These are phyloP conservation scores for Thelonectria discophora DNA, from an alignment of 2,329 filamentous ascomycete species.

Conservation along the genomic window DNA sequence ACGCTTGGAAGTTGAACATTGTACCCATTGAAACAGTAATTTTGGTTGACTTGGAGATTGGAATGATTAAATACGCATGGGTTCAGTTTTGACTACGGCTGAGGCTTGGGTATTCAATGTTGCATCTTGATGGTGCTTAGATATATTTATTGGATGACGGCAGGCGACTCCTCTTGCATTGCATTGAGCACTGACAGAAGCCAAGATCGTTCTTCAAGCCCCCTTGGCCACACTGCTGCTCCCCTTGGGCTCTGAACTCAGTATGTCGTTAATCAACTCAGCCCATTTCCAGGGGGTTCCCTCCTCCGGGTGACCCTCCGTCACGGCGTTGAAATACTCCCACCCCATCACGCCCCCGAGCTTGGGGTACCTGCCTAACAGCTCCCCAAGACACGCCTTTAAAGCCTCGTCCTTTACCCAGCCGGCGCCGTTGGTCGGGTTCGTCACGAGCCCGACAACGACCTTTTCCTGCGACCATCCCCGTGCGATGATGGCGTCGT, in stretches of 20 bases:
- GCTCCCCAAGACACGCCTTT: slow-evolving; percentile 50
- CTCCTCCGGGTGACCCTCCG: slow-evolving; percentile 39
- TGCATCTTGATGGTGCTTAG: no score
- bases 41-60: no score
- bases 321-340: slow-evolving; percentile 86
- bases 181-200: neutral
- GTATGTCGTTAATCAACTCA: slow-evolving; percentile 41
- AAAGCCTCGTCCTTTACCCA: slow-evolving; percentile 57
- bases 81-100: no score
- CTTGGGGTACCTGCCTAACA: slow-evolving; percentile 61
- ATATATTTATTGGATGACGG: no score
- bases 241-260: slow-evolving; percentile 19
- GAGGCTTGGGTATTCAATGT: no score
- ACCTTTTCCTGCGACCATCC: slow-evolving; percentile 78
- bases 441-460: slow-evolving; percentile 81
- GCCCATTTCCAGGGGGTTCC: slow-evolving; percentile 79
- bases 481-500: slow-evolving; percentile 57
- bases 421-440: slow-evolving; percentile 70
- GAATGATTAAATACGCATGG: no score
- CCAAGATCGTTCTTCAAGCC: neutral
- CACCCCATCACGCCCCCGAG: slow-evolving; percentile 91
- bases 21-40: no score
- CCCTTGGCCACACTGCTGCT: neutral
- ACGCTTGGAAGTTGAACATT: no score
- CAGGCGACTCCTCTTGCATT: neutral